Evolutionary conservation across 371 early-diverging fungal genomes (phyloP).

Genomic region (Zychaea mexicana): DNA sequence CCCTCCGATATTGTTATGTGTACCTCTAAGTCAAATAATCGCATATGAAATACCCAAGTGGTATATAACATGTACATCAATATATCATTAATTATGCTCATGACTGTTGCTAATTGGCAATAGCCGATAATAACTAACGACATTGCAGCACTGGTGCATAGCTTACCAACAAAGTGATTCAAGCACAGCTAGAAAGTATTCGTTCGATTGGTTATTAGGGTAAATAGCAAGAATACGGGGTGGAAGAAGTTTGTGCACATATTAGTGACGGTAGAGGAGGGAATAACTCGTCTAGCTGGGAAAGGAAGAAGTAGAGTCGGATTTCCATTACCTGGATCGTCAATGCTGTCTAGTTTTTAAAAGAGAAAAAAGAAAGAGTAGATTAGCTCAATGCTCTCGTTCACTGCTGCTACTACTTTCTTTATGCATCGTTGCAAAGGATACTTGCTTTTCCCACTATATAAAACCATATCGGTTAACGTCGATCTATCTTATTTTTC

Average conservation of each 20-base stretch:
- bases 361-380: neutral
- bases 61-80: neutral
- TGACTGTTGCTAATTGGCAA: too few species aligned
- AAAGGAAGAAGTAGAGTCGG: too few species aligned
- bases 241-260: neutral
- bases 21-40: neutral
- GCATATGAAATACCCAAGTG: neutral
- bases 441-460: too few species aligned
- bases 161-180: conserved; percentile 72
- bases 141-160: neutral
- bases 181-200: conserved; percentile 69
- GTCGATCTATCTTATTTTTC: neutral
- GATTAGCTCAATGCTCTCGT: too few species aligned
- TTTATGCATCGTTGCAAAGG: too few species aligned
- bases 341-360: conserved; percentile 12
- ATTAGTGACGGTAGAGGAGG: neutral
- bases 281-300: neutral
- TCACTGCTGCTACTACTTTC: too few species aligned
- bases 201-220: too few species aligned
- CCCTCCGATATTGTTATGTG: neutral
- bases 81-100: neutral
- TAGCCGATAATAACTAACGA: neutral
- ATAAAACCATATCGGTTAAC: neutral
- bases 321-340: conserved; percentile 28
- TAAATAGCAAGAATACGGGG: too few species aligned